These are phyloP conservation scores for Linderniella brevidens DNA, from an alignment of 257 asterid genomes.

Conservation along the genomic window DNA sequence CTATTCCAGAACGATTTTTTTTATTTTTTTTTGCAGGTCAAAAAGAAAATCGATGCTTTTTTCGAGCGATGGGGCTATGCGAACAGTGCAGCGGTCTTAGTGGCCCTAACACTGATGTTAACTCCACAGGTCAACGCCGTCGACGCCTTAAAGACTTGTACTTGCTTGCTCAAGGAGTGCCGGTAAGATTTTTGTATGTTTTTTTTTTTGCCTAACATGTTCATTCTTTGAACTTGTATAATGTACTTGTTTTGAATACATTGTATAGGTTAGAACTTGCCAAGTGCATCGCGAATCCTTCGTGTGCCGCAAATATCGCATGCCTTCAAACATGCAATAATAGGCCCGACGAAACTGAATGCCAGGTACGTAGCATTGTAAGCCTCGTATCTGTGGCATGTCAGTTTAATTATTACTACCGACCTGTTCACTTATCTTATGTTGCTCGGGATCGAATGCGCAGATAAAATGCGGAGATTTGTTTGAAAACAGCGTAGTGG, in stretches of 20 bases:
- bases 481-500: conserved; percentile 78
- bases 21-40: conserved; percentile 21
- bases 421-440: too few species aligned
- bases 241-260: not conserved
- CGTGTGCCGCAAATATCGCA: conserved; percentile 90
- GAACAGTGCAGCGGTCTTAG: conserved; percentile 31
- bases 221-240: not conserved
- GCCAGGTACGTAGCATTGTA: conserved; percentile 58
- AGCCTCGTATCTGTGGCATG: too few species aligned
- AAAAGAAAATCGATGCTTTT: conserved; percentile 21
- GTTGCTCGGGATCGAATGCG: not conserved
- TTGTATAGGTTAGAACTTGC: conserved; percentile 67
- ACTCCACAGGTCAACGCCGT: conserved; percentile 72
- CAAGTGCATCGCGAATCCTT: conserved; percentile 78
- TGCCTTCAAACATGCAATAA: conserved; percentile 92
- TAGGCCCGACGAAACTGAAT: conserved; percentile 93
- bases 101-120: conserved; percentile 32
- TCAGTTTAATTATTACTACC: too few species aligned
- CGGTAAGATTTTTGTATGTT: conserved; percentile 27
- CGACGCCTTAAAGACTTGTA: conserved; percentile 77
- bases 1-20: too few species aligned
- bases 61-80: conserved; percentile 50
- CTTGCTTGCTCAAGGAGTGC: conserved; percentile 89
- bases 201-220: not conserved
- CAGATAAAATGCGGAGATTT: conserved; percentile 96